These are phyloP conservation scores for Acarospora socialis DNA, from an alignment of 2,329 filamentous ascomycete genomes.

Conservation along the genomic window DNA sequence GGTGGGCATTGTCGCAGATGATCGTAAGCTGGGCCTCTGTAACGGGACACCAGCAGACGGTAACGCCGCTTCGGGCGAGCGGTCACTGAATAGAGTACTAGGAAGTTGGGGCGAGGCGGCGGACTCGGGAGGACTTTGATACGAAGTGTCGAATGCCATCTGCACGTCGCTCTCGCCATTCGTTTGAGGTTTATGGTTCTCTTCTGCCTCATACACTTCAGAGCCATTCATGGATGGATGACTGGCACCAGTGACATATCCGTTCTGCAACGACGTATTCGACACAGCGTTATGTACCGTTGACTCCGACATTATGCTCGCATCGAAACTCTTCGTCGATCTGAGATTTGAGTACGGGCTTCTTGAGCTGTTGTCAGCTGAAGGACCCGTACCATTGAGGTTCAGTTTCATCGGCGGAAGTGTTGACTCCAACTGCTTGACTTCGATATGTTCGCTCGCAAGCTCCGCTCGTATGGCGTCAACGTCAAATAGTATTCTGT, in stretches of 20 bases:
- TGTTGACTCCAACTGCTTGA: conserved; percentile 75
- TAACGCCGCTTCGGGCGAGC: neutral
- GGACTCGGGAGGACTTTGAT: conserved; percentile 26
- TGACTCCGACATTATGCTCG: conserved; percentile 18
- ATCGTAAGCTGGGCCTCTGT: conserved; percentile 17
- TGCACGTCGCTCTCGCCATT: conserved; percentile 31
- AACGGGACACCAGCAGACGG: no score
- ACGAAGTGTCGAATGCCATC: conserved; percentile 60
- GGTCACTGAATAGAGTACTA: conserved; percentile 10
- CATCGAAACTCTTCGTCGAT: conserved; percentile 29
- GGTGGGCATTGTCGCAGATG: conserved; percentile 21
- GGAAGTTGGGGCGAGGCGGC: conserved; percentile 10
- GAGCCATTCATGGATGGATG: conserved; percentile 9
- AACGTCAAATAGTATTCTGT: conserved; percentile 72
- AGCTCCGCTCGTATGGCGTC: conserved; percentile 85
- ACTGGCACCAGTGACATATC: conserved; percentile 14
- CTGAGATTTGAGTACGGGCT: conserved; percentile 20
- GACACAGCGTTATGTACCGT: conserved; percentile 8
- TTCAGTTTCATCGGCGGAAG: conserved; percentile 80
- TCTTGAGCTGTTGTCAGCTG: conserved; percentile 10
- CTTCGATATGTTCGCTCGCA: conserved; percentile 53
- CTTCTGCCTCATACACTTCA: conserved; percentile 8
- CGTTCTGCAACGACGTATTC: conserved; percentile 5
- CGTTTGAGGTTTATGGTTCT: conserved; percentile 8
- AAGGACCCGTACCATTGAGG: conserved; percentile 23